Evolutionary conservation across 1,284 basidiomycete species (phyloP).

Genomic region (Cryptococcus hybrid): DNA sequence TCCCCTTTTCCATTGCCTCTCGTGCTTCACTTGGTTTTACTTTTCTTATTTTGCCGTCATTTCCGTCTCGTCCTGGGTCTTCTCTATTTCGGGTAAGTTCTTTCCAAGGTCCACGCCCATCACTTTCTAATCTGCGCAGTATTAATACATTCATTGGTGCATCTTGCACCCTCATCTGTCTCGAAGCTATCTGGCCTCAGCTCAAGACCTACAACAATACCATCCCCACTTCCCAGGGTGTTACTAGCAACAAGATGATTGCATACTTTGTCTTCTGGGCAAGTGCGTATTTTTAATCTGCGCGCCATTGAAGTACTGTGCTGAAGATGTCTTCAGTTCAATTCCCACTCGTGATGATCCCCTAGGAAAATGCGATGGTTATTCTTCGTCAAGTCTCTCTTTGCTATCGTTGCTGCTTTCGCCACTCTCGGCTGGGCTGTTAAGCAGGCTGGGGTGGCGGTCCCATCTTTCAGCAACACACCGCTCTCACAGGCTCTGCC

Average conservation of each 20-base stretch:
- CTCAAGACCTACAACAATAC: slow-evolving; percentile 62
- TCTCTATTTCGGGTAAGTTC: slow-evolving; percentile 62
- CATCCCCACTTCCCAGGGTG: slow-evolving; percentile 59
- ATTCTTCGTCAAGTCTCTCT: slow-evolving; percentile 64
- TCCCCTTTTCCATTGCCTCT: slow-evolving; percentile 69
- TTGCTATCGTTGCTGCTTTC: slow-evolving; percentile 65
- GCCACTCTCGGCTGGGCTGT: slow-evolving; percentile 60
- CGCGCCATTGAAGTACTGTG: neutral
- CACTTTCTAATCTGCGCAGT: slow-evolving; percentile 33
- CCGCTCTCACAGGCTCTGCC: slow-evolving; percentile 20
- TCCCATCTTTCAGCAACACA: slow-evolving; percentile 54
- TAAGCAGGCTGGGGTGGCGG: slow-evolving; percentile 56
- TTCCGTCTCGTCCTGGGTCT: slow-evolving; percentile 68
- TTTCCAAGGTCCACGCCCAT: neutral
- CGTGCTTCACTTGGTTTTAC: slow-evolving; percentile 74
- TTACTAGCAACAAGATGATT: slow-evolving; percentile 60
- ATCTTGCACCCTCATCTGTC: slow-evolving; percentile 54
- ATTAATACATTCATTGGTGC: slow-evolving; percentile 57
- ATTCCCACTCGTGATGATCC: slow-evolving; percentile 66
- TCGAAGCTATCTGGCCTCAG: slow-evolving; percentile 76
- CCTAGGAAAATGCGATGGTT: slow-evolving; percentile 70
- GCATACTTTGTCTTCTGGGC: slow-evolving; percentile 73
- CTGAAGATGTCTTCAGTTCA: slow-evolving; percentile 21
- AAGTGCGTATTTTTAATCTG: slow-evolving; percentile 48
- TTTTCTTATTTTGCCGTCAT: slow-evolving; percentile 58